Conservation (phyloP, 306 rosid species). For the Pyrus betulifolia region DNA sequence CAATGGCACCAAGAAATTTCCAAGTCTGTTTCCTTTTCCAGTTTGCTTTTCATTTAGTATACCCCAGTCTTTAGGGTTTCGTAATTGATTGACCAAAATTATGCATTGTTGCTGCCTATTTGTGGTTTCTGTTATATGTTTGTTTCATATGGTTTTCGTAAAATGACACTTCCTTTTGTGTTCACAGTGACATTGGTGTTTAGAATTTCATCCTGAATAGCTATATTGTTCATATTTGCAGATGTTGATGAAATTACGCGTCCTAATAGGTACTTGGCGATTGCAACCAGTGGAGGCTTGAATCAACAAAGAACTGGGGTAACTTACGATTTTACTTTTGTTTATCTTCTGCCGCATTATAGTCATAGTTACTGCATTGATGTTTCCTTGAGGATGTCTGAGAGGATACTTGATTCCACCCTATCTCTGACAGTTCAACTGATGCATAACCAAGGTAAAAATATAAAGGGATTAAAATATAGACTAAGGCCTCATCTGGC, state of each 20-base stretch:
- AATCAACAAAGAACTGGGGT: conserved; percentile 99
- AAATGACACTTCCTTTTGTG: not conserved
- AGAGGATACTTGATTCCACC: not conserved
- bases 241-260: conserved; percentile 52
- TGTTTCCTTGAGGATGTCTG: not conserved
- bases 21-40: conserved; percentile 40
- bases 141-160: not conserved
- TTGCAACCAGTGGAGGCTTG: conserved; percentile 98
- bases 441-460: not conserved
- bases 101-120: not conserved
- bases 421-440: not conserved
- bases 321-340: conserved; percentile 6
- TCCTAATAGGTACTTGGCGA: conserved; percentile 63
- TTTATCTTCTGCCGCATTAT: not conserved
- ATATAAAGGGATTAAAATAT: not conserved
- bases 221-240: conserved; percentile 21
- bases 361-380: not conserved
- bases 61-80: not conserved
- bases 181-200: not conserved
- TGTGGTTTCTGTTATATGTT: not conserved
- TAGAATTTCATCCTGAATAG: conserved; percentile 7
- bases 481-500: not conserved
- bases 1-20: conserved; percentile 71
- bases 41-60: not conserved
- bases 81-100: not conserved